Evolutionary conservation across 1,139 yeast genomes (phyloP).

Genomic region (Candida tetrigidarum): DNA sequence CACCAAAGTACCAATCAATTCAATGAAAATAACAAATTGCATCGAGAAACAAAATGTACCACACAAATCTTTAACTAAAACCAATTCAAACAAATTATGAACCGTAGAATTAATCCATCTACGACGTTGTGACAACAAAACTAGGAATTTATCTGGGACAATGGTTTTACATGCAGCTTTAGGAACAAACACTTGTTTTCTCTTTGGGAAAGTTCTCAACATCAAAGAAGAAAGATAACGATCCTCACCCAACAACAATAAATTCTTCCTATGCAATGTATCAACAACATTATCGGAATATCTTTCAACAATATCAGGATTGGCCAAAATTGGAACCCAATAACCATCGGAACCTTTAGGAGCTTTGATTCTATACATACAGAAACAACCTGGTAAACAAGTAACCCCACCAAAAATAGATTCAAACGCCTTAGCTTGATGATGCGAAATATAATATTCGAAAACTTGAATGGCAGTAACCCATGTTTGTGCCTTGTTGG

Average conservation of each 20-base stretch:
- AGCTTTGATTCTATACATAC: conserved; percentile 92
- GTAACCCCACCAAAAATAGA: conserved; percentile 97
- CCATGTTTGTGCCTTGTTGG: conserved; percentile 87
- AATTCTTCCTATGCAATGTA: conserved; percentile 88
- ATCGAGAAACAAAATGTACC: conserved; percentile 97
- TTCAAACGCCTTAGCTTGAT: conserved; percentile 95
- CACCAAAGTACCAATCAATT: conserved; percentile 87
- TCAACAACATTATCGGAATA: conserved; percentile 89
- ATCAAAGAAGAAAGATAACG: conserved; percentile 86
- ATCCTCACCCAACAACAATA: conserved; percentile 91
- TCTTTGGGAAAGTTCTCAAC: conserved; percentile 90
- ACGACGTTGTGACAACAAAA: conserved; percentile 91
- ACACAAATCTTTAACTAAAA: conserved; percentile 86
- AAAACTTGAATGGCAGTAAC: conserved; percentile 96
- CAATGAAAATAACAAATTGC: conserved; percentile 92
- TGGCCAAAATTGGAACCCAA: conserved; percentile 96
- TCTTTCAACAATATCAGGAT: conserved; percentile 95
- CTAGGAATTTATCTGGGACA: conserved; percentile 83
- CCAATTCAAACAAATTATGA: conserved; percentile 91
- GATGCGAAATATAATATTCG: conserved; percentile 95
- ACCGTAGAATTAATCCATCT: conserved; percentile 99
- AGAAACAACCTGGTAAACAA: conserved; percentile 97
- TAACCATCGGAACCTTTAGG: conserved; percentile 90
- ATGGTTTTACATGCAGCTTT: conserved; percentile 96
- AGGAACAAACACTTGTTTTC: conserved; percentile 92